Evolutionary conservation across 495 filamentous ascomycete genomes (phyloP), one percentile per base, ranked within the genome.

Genomic region (Aspergillus affinis): DNA sequence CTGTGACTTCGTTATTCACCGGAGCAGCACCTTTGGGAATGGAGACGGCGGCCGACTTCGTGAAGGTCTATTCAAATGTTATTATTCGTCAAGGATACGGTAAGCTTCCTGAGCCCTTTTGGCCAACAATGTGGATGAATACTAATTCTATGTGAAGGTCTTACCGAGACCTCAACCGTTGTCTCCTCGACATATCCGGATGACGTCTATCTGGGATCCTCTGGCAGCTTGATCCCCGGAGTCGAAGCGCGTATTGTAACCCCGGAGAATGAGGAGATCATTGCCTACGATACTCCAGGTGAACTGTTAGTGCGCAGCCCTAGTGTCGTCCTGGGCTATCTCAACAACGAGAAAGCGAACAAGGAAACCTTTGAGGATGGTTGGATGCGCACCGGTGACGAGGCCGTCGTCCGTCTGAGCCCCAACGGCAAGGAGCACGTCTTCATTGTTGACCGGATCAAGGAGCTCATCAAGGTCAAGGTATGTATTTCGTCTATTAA

Each of bases 401-500:
- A 95, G 67, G 92, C 87, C 0, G 79, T 92, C 12, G 74, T 96
- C 21, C 78, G 81, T 17, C 80, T 84, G 69, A 72, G 82, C 17
- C 82, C 88, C 0, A 73, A 77, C 6, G 88, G 87, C 9, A 74
- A 87, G 52, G 90, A 96, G 70, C 92, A 97, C 67, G 62, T 95
- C 36, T 86, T 87, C 62, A 89, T 97, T 47, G 89, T 92, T 3
- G 92, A 97, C 68, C 84, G 92, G 2, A 87, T 97, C 66, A 97
- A 97, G 79, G 92, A 97, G 73, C 76, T 97, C 55, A 95, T 97
- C 76, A 97, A 97, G 74, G 88, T 92, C 65, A 96, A 95, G 84
- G 90, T 91, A 72, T 46, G 81, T 65, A 30, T 32, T 1, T n/a
- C 23, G n/a, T 9, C 36, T n/a, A 47, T 29, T 3, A 7, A 15